Conservation (phyloP, 495 filamentous ascomycete genomes). For the Penicillium atrosanguineum region DNA sequence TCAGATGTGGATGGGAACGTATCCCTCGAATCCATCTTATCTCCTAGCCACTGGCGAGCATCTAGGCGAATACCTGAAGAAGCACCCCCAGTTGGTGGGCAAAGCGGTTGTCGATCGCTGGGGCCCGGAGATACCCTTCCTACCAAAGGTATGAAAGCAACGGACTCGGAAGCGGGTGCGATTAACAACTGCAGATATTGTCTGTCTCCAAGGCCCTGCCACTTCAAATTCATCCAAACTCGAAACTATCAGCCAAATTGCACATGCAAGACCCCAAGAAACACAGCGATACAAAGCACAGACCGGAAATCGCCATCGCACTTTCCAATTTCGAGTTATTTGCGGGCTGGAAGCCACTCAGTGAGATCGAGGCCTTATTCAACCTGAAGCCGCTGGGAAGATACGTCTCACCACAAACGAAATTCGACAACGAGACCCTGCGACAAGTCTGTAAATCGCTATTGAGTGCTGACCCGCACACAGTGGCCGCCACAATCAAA, state of each 20-base stretch:
- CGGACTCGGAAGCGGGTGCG: neutral
- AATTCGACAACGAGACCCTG: constrained; percentile 61
- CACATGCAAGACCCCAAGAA: constrained; percentile 61
- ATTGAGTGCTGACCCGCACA: constrained; percentile 51
- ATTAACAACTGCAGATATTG: constrained; percentile 50
- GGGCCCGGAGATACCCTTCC: constrained; percentile 64
- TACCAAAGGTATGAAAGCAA: constrained; percentile 58
- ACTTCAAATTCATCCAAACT: constrained; percentile 78
- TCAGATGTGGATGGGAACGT: constrained; percentile 80
- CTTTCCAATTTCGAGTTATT: constrained; percentile 78
- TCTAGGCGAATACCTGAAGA: constrained; percentile 63
- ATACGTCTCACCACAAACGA: constrained; percentile 48
- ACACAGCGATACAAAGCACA: constrained; percentile 74
- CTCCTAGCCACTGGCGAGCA: constrained; percentile 60
- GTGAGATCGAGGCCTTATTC: constrained; percentile 60
- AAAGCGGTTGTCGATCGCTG: constrained; percentile 60
- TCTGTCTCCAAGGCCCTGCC: constrained; percentile 77
- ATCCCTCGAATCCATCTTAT: constrained; percentile 66
- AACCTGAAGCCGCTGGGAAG: constrained; percentile 48
- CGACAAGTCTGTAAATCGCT: constrained; percentile 56
- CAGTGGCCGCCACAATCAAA: constrained; percentile 48
- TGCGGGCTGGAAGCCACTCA: constrained; percentile 68
- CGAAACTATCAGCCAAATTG: constrained; percentile 58
- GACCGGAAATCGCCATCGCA: constrained; percentile 79
- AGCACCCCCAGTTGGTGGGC: constrained; percentile 65